A percentile compares a stretch with the other conserved stretches of the same genome.
These are phyloP conservation scores for Mycena floridula DNA, from an alignment of 768 basidiomycete species.

Conservation along the genomic window DNA sequence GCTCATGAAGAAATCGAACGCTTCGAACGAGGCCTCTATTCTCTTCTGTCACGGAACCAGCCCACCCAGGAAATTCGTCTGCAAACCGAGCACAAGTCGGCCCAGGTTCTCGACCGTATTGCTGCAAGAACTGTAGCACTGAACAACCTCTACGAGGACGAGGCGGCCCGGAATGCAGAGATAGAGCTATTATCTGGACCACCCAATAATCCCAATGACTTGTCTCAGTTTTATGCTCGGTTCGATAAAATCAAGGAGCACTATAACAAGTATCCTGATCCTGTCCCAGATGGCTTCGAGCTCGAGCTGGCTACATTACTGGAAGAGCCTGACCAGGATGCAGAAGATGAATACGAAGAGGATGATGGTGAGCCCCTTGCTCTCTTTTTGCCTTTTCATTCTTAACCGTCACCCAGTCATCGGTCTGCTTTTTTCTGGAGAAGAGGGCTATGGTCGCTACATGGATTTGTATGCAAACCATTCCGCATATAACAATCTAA, in stretches of 20 bases:
- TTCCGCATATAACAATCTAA: conserved; percentile 83
- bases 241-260: conserved; percentile 95
- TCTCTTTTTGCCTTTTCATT: no score
- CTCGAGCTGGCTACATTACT: conserved; percentile 77
- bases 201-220: conserved; percentile 51
- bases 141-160: conserved; percentile 71
- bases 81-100: conserved; percentile 83
- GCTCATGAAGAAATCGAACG: conserved; percentile 95
- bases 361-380: conserved; percentile 66
- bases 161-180: conserved; percentile 65
- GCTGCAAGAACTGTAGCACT: conserved; percentile 60
- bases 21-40: conserved; percentile 82
- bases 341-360: conserved; percentile 67
- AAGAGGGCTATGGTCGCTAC: conserved; percentile 93
- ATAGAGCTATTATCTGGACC: conserved; percentile 55
- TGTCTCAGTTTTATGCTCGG: conserved; percentile 93
- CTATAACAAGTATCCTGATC: conserved; percentile 93
- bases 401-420: conserved; percentile 42
- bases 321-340: conserved; percentile 69
- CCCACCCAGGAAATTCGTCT: conserved; percentile 57
- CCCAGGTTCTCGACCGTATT: conserved; percentile 85
- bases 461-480: conserved; percentile 90
- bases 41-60: conserved; percentile 66
- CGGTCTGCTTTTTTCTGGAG: conserved; percentile 88
- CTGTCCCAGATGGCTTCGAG: conserved; percentile 75